Evolutionary conservation across 2,329 filamentous ascomycete species (phyloP).

Genomic region (Epichloe aotearoae): DNA sequence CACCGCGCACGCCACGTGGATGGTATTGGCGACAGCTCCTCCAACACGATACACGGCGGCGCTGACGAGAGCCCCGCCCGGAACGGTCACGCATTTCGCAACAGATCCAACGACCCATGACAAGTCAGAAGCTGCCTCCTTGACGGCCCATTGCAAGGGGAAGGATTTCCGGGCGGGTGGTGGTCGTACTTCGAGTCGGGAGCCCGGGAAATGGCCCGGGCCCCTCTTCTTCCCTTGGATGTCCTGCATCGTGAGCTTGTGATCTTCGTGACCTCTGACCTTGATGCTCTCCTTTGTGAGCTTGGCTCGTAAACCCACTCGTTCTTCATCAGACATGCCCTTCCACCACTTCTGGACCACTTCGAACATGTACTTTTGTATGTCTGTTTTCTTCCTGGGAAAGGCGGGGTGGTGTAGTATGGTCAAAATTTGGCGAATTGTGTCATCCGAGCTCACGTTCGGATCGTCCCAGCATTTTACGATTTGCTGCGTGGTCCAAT

Average conservation of each 20-base stretch:
- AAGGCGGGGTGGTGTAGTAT: slow-evolving; percentile 79
- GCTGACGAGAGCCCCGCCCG: background rate
- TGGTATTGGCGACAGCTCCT: background rate
- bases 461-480: slow-evolving; percentile 56
- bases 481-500: slow-evolving; percentile 16
- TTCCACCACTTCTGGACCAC: slow-evolving; percentile 66
- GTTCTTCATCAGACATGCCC: slow-evolving; percentile 20
- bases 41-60: background rate
- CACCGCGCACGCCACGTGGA: background rate
- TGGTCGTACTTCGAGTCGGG: slow-evolving; percentile 11
- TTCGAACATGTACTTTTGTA: slow-evolving; percentile 72
- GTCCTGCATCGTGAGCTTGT: slow-evolving; percentile 14
- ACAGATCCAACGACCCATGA: slow-evolving; percentile 10
- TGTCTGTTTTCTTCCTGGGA: slow-evolving; percentile 56
- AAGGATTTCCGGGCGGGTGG: slow-evolving; percentile 10
- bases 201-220: slow-evolving; percentile 15
- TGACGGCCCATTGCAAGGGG: slow-evolving; percentile 11
- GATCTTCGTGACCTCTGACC: slow-evolving; percentile 15
- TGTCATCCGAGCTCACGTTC: slow-evolving; percentile 51
- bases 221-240: slow-evolving; percentile 12
- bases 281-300: slow-evolving; percentile 15
- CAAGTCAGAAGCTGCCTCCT: slow-evolving; percentile 9
- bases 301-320: slow-evolving; percentile 11
- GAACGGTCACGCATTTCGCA: slow-evolving; percentile 6
- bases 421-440: slow-evolving; percentile 59